A percentile compares a stretch with the other conserved stretches of the same genome.
Conservation (phyloP, 176 grass and related monocot species). For the Phoenix dactylifera region DNA sequence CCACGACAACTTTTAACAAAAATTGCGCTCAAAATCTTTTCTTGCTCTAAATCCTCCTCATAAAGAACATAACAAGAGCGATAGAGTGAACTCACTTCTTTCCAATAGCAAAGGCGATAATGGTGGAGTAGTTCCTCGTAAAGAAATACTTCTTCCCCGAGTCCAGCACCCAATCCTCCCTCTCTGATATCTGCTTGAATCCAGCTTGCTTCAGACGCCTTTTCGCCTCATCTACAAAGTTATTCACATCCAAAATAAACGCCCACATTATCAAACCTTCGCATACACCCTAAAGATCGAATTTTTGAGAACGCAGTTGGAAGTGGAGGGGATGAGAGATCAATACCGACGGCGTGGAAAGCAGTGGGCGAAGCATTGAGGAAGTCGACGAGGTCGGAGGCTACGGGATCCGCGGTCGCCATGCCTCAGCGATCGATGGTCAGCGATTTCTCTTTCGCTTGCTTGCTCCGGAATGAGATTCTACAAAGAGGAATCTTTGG, state of each 20-base stretch:
- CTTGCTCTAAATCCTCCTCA: too few relatives aligned
- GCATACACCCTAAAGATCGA: too few relatives aligned
- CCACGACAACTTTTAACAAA: too few relatives aligned
- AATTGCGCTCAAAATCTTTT: too few relatives aligned
- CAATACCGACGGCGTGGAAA: conserved; percentile 52
- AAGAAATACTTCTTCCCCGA: conserved; percentile 84
- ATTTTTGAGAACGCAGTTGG: too few relatives aligned
- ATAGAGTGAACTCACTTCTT: conserved; percentile 37
- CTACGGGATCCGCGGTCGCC: conserved; percentile 27
- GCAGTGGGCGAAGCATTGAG: conserved; percentile 44
- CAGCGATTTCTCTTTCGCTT: too few relatives aligned
- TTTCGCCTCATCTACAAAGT: conserved; percentile 52
- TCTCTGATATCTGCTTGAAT: conserved; percentile 70
- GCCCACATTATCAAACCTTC: too few relatives aligned
- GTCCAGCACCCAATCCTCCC: conserved; percentile 74
- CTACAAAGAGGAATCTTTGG: too few relatives aligned
- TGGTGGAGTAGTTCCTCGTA: conserved; percentile 84
- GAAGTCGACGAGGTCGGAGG: conserved; percentile 38
- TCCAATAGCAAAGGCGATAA: conserved; percentile 83
- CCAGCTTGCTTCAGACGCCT: conserved; percentile 56
- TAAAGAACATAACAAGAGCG: too few relatives aligned
- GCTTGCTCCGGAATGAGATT: too few relatives aligned
- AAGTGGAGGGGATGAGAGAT: neutral
- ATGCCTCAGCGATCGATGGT: neutral
- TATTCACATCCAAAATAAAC: conserved; percentile 2